phyloP scores from a whole-genome alignment of 306 rosid genomes.

The Trifolium dubium region DNA sequence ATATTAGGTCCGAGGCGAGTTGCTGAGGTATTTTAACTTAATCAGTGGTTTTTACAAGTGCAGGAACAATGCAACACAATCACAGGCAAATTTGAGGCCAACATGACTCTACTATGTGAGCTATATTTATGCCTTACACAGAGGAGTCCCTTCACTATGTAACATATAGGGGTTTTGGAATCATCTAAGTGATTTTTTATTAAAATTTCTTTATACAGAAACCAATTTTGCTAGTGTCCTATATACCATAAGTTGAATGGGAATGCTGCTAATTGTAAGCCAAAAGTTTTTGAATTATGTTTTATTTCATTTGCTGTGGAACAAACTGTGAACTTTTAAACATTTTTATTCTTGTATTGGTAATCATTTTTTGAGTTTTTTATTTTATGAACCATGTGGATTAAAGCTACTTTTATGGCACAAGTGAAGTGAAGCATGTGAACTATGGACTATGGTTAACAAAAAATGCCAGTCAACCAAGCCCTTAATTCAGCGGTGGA shows the following conservation, averaged over 20 bases:
- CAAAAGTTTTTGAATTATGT: background rate
- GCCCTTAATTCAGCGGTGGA: too few relatives aligned
- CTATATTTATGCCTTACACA: slow-evolving; percentile 11
- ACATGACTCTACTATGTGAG: slow-evolving; percentile 14
- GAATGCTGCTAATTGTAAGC: background rate
- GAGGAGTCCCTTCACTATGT: background rate
- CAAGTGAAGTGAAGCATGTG: too few relatives aligned
- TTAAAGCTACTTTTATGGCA: too few relatives aligned
- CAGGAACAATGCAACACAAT: slow-evolving; percentile 32
- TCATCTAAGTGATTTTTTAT: slow-evolving; percentile 27
- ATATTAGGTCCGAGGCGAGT: slow-evolving; percentile 16
- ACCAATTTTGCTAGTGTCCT: slow-evolving; percentile 14
- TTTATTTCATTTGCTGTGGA: background rate
- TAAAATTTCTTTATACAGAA: background rate
- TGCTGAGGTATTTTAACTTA: slow-evolving; percentile 24
- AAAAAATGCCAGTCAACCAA: too few relatives aligned
- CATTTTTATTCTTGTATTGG: background rate
- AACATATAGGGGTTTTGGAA: background rate
- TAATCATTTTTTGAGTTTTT: background rate
- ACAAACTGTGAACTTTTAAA: background rate
- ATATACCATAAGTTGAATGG: slow-evolving; percentile 5
- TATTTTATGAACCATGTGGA: background rate
- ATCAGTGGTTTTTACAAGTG: slow-evolving; percentile 19
- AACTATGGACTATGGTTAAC: too few relatives aligned
- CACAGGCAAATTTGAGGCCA: slow-evolving; percentile 33